Percentiles rank a stretch among this genome's conserved stretches.
phyloP scores from a whole-genome alignment of 108 stramenopile species.

The Cafeteria roenbergensis region DNA sequence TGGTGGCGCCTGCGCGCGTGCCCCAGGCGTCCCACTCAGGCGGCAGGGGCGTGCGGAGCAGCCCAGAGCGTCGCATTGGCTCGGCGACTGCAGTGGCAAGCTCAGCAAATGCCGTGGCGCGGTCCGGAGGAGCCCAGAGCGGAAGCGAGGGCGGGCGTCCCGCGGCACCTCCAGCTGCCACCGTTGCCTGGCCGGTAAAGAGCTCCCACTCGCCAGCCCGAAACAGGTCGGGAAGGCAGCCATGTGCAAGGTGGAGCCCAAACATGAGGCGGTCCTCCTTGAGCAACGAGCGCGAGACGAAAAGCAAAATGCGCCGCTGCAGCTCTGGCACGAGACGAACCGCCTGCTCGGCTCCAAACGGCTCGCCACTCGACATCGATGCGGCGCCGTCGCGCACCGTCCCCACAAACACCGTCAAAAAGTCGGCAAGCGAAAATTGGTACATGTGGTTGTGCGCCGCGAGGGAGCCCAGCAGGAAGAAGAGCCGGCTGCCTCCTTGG shows the following conservation, averaged over 20 bases:
- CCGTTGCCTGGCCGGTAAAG: slow-evolving; percentile 34
- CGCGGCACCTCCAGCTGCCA: not conserved
- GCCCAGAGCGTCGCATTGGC: too few relatives aligned
- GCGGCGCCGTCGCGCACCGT: slow-evolving; percentile 15
- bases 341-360: not conserved
- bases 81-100: too few relatives aligned
- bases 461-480: slow-evolving; percentile 35
- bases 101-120: slow-evolving; percentile 21
- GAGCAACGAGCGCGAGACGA: slow-evolving; percentile 39
- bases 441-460: slow-evolving; percentile 42
- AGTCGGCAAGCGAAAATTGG: slow-evolving; percentile 44
- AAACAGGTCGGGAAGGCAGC: slow-evolving; percentile 35
- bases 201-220: slow-evolving; percentile 44
- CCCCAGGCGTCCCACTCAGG: too few relatives aligned
- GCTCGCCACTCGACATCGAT: not conserved
- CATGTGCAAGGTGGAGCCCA: slow-evolving; percentile 47
- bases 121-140: slow-evolving; percentile 31
- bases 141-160: slow-evolving; percentile 17
- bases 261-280: slow-evolving; percentile 47
- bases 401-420: slow-evolving; percentile 32
- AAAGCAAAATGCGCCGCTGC: slow-evolving; percentile 30
- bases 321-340: slow-evolving; percentile 29
- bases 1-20: too few relatives aligned
- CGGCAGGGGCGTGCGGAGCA: too few relatives aligned
- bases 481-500: slow-evolving; percentile 33